Evolutionary conservation across 129 eudicot species (phyloP).

Genomic region (Sambucus nigra): DNA sequence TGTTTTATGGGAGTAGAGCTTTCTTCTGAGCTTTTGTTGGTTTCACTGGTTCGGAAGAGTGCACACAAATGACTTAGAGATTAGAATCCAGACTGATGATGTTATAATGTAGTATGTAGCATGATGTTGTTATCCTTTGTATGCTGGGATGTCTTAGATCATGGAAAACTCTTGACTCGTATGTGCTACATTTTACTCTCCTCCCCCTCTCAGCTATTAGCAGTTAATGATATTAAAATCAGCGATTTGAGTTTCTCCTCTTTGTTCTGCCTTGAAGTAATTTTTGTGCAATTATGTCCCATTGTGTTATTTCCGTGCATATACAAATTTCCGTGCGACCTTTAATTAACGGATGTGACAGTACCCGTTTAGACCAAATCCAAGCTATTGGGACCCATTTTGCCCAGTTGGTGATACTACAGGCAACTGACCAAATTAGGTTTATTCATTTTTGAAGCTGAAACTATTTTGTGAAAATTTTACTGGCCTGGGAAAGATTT

Average conservation of each 20-base stretch:
- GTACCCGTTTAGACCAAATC: no score
- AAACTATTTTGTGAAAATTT: no score
- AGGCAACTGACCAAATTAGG: no score
- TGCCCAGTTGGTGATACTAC: no score
- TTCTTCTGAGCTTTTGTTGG: slow-evolving; percentile 69
- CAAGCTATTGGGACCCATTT: no score
- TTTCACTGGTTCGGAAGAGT: slow-evolving; percentile 7
- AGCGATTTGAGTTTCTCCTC: neutral
- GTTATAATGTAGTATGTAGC: slow-evolving; percentile 12
- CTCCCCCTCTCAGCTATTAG: neutral
- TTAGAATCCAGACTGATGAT: slow-evolving; percentile 38
- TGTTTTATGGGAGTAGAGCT: slow-evolving; percentile 94
- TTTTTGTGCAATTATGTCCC: neutral
- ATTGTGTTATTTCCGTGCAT: no score
- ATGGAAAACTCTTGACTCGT: slow-evolving; percentile 15
- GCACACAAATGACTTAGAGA: slow-evolving; percentile 34
- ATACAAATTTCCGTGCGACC: no score
- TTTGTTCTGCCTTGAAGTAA: neutral
- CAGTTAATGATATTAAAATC: neutral
- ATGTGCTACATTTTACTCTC: slow-evolving; percentile 6
- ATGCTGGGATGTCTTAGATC: slow-evolving; percentile 17
- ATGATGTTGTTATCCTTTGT: slow-evolving; percentile 9
- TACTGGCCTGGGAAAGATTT: no score
- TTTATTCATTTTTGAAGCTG: no score
- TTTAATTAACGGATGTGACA: no score